Base-by-base conservation (phyloP, 2,329 filamentous ascomycete species). In the Elsinoe australis region DNA sequence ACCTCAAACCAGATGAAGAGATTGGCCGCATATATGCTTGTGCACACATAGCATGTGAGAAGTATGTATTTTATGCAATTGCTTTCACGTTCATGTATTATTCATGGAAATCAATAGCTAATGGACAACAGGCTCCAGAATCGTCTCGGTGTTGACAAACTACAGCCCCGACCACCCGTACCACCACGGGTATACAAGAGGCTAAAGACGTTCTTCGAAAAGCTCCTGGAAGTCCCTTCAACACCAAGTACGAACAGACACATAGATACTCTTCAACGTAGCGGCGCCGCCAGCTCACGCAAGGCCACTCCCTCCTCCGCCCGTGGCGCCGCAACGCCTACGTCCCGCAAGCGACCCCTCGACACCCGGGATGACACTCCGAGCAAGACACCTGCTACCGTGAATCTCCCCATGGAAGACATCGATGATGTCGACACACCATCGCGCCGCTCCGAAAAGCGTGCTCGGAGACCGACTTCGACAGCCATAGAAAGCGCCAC, bases 31-130 rank as follows among this genome's bases (percentile, higher is more conserved):
- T 78, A 3, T 92, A 92, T 64, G 85, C 83, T 3, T 95, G 88
- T 63, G 85, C 86, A 10, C 83, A 95, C 65, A 77, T 98, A 52
- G 92, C 92, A 15, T 96, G 89, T 61, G 87, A 90, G 57, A 79
- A 86, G 85, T 86, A 48, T 12, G 9, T 67, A 12, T 12, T 7
- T 3, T 35, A 57, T 41, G 19, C 26, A 41, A 14, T 17, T 32
- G 18, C 7, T 24, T 26, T 8, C 17, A 19, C 4, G 17, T 12
- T 19, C 14, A 31, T n/a, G 49, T 55, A 15, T 41, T 41, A 12
- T 35, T 44, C 51, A 48, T 14, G 38, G 47, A 50, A 47, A 57
- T 63, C 54, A 60, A n/a, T 19, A 14, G 5, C 19, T 39, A n/a
- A 39, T 39, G 4, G 21, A n/a, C 1, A 14, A 28, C 14, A 47